Evolutionary conservation across 148 eudicot species (phyloP).

Genomic region (Heliamphora exappendiculata): DNA sequence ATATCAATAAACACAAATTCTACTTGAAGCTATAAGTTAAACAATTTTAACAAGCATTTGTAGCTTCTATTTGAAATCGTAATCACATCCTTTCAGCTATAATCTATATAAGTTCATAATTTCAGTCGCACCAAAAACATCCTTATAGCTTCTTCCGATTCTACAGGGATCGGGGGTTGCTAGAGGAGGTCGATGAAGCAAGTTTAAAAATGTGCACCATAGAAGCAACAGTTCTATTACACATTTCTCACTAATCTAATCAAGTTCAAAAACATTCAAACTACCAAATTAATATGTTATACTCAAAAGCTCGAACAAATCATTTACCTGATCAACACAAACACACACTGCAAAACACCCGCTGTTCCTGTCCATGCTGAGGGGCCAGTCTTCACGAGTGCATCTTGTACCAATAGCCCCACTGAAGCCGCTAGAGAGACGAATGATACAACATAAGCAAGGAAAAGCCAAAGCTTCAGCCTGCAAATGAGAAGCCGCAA

Average conservation of each 20-base stretch:
- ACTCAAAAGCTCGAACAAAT: not conserved
- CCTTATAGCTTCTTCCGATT: not conserved
- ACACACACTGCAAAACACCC: constrained; percentile 91
- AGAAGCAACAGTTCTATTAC: not conserved
- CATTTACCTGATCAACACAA: constrained; percentile 68
- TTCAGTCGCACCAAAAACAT: not conserved
- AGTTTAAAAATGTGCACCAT: not conserved
- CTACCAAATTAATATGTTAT: not conserved
- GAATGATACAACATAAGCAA: constrained; percentile 85
- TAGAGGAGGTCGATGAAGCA: not conserved
- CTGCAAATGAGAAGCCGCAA: constrained; percentile 35
- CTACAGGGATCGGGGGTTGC: not conserved
- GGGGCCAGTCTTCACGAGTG: constrained; percentile 64
- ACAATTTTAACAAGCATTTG: no score
- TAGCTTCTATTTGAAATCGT: no score
- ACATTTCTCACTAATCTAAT: not conserved
- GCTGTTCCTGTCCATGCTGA: constrained; percentile 95
- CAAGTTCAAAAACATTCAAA: not conserved
- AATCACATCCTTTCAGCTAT: no score
- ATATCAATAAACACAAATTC: no score
- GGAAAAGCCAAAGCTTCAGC: constrained; percentile 94
- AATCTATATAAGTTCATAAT: not conserved
- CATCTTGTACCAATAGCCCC: constrained; percentile 83
- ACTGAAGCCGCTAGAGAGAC: constrained; percentile 95
- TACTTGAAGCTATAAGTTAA: no score